phyloP scores from a whole-genome alignment of 2,329 filamentous ascomycete species.

The Fonsecaea multimorphosa region DNA sequence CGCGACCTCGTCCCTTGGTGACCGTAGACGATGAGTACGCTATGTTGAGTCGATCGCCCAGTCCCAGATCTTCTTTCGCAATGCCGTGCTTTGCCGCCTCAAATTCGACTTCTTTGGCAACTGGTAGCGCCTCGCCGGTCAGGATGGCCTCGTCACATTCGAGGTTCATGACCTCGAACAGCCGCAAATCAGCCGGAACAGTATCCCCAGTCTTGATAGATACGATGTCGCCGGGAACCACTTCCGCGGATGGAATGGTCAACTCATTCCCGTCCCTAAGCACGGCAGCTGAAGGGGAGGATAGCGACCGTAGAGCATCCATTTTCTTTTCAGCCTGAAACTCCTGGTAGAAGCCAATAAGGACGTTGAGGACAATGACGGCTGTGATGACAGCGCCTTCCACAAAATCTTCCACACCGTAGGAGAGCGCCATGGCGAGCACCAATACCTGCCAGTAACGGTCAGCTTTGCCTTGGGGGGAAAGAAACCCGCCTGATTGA shows the following conservation, averaged over 20 bases:
- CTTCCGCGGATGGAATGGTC: slow-evolving; percentile 60
- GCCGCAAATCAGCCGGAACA: slow-evolving; percentile 63
- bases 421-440: slow-evolving; percentile 71
- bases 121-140: slow-evolving; percentile 67
- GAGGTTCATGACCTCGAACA: slow-evolving; percentile 69
- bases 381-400: slow-evolving; percentile 65
- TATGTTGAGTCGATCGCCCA: slow-evolving; percentile 66
- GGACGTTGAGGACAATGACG: slow-evolving; percentile 64
- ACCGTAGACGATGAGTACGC: slow-evolving; percentile 66
- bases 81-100: slow-evolving; percentile 42
- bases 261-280: slow-evolving; percentile 62
- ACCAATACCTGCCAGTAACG: slow-evolving; percentile 57
- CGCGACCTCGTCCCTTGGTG: slow-evolving; percentile 64
- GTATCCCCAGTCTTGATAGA: slow-evolving; percentile 62
- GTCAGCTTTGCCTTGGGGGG: slow-evolving; percentile 17
- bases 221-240: slow-evolving; percentile 66
- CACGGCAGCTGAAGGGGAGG: slow-evolving; percentile 62
- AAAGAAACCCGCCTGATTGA: slow-evolving; percentile 23
- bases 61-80: slow-evolving; percentile 49
- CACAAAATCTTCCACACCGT: slow-evolving; percentile 62
- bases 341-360: slow-evolving; percentile 66
- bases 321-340: slow-evolving; percentile 67
- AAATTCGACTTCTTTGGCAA: slow-evolving; percentile 57
- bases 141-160: slow-evolving; percentile 72
- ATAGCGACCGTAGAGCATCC: slow-evolving; percentile 61